Conservation (phyloP, 2,329 filamentous ascomycete genomes). For the Pyrenophora seminiperda region DNA sequence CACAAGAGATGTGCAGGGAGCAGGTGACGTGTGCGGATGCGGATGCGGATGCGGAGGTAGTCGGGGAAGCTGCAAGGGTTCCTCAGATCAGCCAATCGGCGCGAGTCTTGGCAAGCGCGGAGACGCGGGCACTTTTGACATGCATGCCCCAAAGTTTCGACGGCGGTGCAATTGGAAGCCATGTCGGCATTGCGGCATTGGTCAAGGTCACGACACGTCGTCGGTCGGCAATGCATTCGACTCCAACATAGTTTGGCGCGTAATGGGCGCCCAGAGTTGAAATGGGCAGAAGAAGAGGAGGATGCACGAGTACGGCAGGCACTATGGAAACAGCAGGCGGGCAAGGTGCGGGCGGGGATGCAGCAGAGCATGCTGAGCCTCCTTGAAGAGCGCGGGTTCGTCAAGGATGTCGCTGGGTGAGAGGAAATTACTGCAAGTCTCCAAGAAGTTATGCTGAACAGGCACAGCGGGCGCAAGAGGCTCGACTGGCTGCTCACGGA, state of each 20-base stretch:
- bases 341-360: constrained; percentile 34
- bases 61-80: constrained; percentile 26
- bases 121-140: constrained; percentile 26
- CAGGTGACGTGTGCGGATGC: constrained; percentile 30
- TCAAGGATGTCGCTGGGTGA: constrained; percentile 77
- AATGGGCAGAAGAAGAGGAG: constrained; percentile 29
- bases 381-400: constrained; percentile 72
- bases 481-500: constrained; percentile 68
- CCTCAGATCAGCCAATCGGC: constrained; percentile 26
- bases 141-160: constrained; percentile 9
- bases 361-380: constrained; percentile 62
- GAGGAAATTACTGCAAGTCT: constrained; percentile 29
- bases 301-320: constrained; percentile 20
- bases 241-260: constrained; percentile 24
- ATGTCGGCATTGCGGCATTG: constrained; percentile 40
- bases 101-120: constrained; percentile 19
- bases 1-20: constrained; percentile 19
- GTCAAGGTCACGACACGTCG: constrained; percentile 32
- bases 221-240: constrained; percentile 39
- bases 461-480: constrained; percentile 51
- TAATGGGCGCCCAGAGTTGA: constrained; percentile 20
- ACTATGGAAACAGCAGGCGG: constrained; percentile 38
- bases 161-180: constrained; percentile 28
- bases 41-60: constrained; percentile 28
- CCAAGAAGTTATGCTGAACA: constrained; percentile 16